Evolutionary conservation across 2,329 filamentous ascomycete genomes (phyloP).

Genomic region (Hirsutella thompsonii): DNA sequence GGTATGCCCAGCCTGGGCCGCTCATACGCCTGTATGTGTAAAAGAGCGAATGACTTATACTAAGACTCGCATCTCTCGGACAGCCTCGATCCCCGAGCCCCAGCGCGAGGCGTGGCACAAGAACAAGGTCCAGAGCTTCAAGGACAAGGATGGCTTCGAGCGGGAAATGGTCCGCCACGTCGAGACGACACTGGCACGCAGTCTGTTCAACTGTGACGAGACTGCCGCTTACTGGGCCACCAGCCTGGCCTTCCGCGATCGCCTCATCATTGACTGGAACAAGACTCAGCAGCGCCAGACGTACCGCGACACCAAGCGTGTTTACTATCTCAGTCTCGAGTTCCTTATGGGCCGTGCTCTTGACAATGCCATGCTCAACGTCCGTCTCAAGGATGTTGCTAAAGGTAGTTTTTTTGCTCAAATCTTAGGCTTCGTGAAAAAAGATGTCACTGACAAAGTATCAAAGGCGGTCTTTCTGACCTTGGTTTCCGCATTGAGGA

Average conservation of each 20-base stretch:
- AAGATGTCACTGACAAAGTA: background rate
- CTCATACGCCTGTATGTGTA: no score
- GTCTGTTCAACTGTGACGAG: constrained; percentile 97
- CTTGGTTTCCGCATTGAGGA: constrained; percentile 97
- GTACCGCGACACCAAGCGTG: constrained; percentile 75
- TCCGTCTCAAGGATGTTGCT: constrained; percentile 75
- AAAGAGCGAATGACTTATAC: no score
- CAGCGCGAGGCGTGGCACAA: constrained; percentile 70
- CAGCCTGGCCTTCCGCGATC: constrained; percentile 83
- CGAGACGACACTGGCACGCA: constrained; percentile 89
- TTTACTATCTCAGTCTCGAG: constrained; percentile 96
- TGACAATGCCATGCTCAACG: constrained; percentile 98
- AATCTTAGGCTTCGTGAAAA: background rate
- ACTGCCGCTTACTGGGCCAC: constrained; percentile 83
- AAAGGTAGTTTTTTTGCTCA: constrained; percentile 41
- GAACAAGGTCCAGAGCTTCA: constrained; percentile 54
- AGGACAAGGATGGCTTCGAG: constrained; percentile 71
- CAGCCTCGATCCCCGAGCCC: constrained; percentile 72
- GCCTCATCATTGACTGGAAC: constrained; percentile 93
- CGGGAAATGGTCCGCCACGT: constrained; percentile 84
- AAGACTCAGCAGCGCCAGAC: constrained; percentile 95
- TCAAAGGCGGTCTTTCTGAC: constrained; percentile 67
- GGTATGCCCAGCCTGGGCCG: no score
- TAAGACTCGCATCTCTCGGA: background rate
- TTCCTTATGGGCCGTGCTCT: constrained; percentile 94